Evolutionary conservation across 2,329 filamentous ascomycete genomes (phyloP), one percentile per base, ranked within the genome.

Genomic region (Ophioceras dolichostomum): DNA sequence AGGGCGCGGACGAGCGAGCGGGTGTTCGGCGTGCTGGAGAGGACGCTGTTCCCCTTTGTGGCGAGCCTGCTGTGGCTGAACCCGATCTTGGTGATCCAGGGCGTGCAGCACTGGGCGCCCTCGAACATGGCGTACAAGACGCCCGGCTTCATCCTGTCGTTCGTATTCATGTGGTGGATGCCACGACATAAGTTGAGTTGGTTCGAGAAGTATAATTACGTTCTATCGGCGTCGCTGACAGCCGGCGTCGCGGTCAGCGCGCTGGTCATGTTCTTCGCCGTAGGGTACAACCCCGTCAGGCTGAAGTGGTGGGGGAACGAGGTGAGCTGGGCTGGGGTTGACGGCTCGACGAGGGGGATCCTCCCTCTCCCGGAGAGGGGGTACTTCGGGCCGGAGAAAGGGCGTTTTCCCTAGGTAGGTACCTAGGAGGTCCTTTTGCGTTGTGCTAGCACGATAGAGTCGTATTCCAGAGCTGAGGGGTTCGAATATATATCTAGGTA

Each of bases 281-380:
- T 66, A 5, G 55, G 54, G 2, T 65, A 60, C 34, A 52, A 60
- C 38, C 55, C 57, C 20, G 27, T 46, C 41, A 41, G 38, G 3
- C 40, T 66, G 31, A 52, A 49, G 13, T 67, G 63, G 63, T 67
- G 63, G 63, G 63, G 62, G 2, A 67, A 65, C 43, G 52, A 56
- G 3, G 67, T 68, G 14, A 64, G 46, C 37, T 33, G 32, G 1
- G 50, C 53, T 14, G 54, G 56, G 7, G 37, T 58, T 5, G 57
- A 59, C 38, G 33, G 30, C 10, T 27, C 38, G 30, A 17, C 41
- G 19, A 26, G 26, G 28, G 30, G 21, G n/a, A 31, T 37, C 4
- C 20, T 32, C 13, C 28, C 30, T 14, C 31, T 44, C 12, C 38
- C 34, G 1, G 43, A 39, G 12, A 36, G 36, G 9, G 43, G 39